A percentile compares a stretch with the other conserved stretches of the same genome.
Conservation (phyloP, 495 filamentous ascomycete species). For the Tuber umbilicatum region DNA sequence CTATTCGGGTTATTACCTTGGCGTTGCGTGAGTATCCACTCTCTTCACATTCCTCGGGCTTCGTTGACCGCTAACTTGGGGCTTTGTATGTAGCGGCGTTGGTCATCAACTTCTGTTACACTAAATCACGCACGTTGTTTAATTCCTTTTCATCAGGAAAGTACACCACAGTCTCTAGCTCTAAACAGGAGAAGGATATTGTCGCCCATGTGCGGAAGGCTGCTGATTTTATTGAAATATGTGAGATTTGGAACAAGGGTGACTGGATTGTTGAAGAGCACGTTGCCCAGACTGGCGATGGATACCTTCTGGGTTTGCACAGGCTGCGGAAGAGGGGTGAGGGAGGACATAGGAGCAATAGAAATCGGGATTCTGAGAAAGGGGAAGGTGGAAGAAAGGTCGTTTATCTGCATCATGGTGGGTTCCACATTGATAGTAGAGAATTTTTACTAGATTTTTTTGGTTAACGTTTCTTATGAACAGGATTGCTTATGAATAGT, state of each 20-base stretch:
- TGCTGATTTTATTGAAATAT: slow-evolving; percentile 86
- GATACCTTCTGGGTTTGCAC: slow-evolving; percentile 87
- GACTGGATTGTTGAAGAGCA: slow-evolving; percentile 94
- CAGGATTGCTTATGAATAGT: slow-evolving; percentile 87
- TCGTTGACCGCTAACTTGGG: not conserved
- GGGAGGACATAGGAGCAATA: slow-evolving; percentile 64
- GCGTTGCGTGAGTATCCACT: slow-evolving; percentile 62
- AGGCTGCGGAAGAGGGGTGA: slow-evolving; percentile 73
- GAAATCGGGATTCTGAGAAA: slow-evolving; percentile 48
- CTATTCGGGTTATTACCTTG: slow-evolving; percentile 82
- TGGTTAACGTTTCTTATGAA: slow-evolving; percentile 11
- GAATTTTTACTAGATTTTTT: not conserved
- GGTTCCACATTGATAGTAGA: not conserved
- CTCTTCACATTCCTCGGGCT: not conserved
- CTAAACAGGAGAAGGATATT: slow-evolving; percentile 52
- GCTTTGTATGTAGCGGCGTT: slow-evolving; percentile 55
- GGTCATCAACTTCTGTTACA: slow-evolving; percentile 75
- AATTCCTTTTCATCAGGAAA: slow-evolving; percentile 69
- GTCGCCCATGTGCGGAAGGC: slow-evolving; percentile 51
- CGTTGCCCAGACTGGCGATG: slow-evolving; percentile 87
- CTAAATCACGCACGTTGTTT: slow-evolving; percentile 71
- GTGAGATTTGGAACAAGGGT: slow-evolving; percentile 57
- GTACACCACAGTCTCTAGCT: slow-evolving; percentile 53
- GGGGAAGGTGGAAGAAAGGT: slow-evolving; percentile 72
- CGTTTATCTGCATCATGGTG: slow-evolving; percentile 84